Conservation (phyloP, 75 land plant species). For the Selaginella moellendorffii region DNA sequence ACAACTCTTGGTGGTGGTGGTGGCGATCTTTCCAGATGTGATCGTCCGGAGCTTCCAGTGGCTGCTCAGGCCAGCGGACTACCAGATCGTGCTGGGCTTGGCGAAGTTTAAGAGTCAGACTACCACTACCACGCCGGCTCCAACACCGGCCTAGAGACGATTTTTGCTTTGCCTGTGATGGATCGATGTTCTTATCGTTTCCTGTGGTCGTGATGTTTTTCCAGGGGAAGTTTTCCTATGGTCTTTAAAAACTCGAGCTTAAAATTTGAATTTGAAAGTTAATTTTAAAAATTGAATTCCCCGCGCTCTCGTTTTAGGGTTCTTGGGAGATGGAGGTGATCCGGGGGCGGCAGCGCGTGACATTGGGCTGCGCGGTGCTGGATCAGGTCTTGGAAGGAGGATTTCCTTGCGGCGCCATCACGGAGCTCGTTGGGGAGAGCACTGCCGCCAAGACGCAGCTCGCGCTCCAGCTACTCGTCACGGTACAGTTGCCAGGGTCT, state of each 20-base stretch:
- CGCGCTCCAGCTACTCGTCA: slow-evolving; percentile 63
- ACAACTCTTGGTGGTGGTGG: neutral
- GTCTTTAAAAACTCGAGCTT: no score
- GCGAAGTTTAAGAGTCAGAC: neutral
- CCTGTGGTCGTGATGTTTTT: no score
- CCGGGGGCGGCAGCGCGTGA: slow-evolving; percentile 24
- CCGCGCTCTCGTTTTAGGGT: no score
- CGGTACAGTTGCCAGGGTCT: slow-evolving; percentile 39
- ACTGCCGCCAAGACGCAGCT: slow-evolving; percentile 73
- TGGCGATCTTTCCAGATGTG: neutral
- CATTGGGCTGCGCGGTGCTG: slow-evolving; percentile 51
- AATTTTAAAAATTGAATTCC: no score
- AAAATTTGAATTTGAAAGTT: no score
- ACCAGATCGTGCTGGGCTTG: slow-evolving; percentile 6
- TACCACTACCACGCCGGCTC: neutral
- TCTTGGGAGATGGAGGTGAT: no score
- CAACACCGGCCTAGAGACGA: no score
- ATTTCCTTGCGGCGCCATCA: slow-evolving; percentile 53
- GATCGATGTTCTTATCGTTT: no score
- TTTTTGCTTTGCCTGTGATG: no score
- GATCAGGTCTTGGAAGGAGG: slow-evolving; percentile 56
- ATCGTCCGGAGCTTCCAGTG: neutral
- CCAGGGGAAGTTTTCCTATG: no score
- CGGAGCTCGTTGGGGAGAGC: slow-evolving; percentile 66
- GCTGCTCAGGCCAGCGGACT: neutral